A percentile compares a stretch with the other conserved stretches of the same genome.
Conservation (phyloP, 768 basidiomycete species). For the Kondoa malvinella region DNA sequence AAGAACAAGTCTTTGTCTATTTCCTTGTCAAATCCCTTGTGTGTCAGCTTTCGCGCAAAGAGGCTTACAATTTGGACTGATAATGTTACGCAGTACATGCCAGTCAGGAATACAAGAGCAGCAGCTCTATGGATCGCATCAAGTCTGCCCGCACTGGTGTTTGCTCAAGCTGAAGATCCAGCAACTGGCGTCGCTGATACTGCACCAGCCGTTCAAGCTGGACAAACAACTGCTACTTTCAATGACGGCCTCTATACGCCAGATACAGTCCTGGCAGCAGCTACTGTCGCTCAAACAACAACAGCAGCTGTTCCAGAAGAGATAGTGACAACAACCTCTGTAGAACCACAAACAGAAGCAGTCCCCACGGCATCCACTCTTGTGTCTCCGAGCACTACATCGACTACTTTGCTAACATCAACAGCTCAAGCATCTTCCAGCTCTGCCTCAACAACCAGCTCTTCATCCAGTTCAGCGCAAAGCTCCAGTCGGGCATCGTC, state of each 20-base stretch:
- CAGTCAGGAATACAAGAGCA: too few relatives aligned
- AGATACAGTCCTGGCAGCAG: not conserved
- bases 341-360: too few relatives aligned
- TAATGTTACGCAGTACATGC: too few relatives aligned
- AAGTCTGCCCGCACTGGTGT: too few relatives aligned
- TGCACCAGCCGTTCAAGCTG: not conserved
- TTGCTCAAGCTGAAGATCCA: too few relatives aligned
- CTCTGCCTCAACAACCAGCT: slow-evolving; percentile 11
- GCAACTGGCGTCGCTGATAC: not conserved
- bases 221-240: not conserved
- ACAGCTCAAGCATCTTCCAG: slow-evolving; percentile 16
- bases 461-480: slow-evolving; percentile 5
- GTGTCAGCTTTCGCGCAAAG: too few relatives aligned
- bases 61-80: too few relatives aligned
- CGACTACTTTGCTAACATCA: too few relatives aligned
- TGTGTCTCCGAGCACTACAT: not conserved
- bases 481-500: not conserved
- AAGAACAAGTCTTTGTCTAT: too few relatives aligned
- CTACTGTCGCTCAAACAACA: not conserved
- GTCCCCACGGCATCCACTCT: not conserved
- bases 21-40: too few relatives aligned
- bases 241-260: not conserved
- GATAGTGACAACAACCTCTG: not conserved
- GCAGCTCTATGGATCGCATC: too few relatives aligned
- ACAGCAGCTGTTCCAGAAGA: not conserved